These are phyloP conservation scores for Pythium aristosporum DNA, from an alignment of 352 stramenopile species.

Conservation along the genomic window DNA sequence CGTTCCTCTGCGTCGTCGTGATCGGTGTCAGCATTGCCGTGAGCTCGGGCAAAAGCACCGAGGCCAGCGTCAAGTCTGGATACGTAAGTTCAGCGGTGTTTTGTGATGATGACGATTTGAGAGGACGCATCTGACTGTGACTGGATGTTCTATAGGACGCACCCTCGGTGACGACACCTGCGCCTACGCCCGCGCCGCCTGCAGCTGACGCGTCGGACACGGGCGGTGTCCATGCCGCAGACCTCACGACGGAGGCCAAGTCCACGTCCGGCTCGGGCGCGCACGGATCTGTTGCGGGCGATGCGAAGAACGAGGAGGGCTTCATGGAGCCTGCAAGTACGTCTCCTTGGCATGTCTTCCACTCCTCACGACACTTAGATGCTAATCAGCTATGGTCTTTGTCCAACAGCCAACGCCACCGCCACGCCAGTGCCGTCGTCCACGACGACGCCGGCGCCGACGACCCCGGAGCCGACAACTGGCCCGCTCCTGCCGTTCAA, in stretches of 20 bases:
- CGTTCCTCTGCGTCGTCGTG: constrained; percentile 51
- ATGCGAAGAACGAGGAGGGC: constrained; percentile 17
- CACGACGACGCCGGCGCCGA: constrained; percentile 2
- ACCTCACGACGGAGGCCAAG: neutral
- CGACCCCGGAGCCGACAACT: constrained; percentile 6
- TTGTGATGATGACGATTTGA: neutral
- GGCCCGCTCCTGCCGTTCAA: constrained; percentile 32
- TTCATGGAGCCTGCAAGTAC: constrained; percentile 5
- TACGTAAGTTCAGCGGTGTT: constrained; percentile 25
- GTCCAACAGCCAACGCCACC: neutral
- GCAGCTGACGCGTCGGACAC: neutral
- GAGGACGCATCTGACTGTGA: neutral
- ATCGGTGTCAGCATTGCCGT: constrained; percentile 45
- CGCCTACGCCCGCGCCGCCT: neutral
- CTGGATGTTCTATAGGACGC: neutral
- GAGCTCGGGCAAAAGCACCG: constrained; percentile 1
- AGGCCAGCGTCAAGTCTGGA: constrained; percentile 1
- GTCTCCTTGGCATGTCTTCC: neutral
- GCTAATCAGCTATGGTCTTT: neutral
- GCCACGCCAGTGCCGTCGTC: neutral
- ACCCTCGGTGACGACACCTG: neutral
- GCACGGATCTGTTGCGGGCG: constrained; percentile 10
- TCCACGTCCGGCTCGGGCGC: constrained; percentile 14
- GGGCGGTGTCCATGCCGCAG: constrained; percentile 6
- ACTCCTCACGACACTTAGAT: neutral